A percentile compares a stretch with the other conserved stretches of the same genome.
Evolutionary conservation across 2,329 filamentous ascomycete genomes (phyloP).

Genomic region (Exophiala sideris): DNA sequence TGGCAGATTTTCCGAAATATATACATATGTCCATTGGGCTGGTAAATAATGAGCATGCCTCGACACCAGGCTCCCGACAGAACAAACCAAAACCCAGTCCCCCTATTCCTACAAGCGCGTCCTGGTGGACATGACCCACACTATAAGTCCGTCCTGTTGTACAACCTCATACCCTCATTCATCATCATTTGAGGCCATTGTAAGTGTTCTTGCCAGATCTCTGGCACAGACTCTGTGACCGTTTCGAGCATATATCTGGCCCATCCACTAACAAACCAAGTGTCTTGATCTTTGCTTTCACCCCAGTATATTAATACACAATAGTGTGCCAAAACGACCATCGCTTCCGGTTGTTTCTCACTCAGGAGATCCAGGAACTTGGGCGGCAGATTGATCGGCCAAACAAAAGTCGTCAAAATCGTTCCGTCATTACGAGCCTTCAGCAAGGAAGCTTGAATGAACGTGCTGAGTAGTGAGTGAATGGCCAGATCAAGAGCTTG

Average conservation of each 20-base stretch:
- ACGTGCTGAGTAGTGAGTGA: conserved; percentile 32
- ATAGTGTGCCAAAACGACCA: conserved; percentile 34
- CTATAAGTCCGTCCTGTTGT: no score
- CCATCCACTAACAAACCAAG: conserved; percentile 33
- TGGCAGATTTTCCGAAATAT: no score
- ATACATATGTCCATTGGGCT: no score
- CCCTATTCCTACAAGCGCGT: no score
- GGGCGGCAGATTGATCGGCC: conserved; percentile 36
- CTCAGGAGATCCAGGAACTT: conserved; percentile 37
- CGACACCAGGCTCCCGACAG: no score
- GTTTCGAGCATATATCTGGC: conserved; percentile 31
- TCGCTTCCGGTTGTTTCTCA: conserved; percentile 37
- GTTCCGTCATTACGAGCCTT: conserved; percentile 28
- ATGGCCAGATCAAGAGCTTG: conserved; percentile 32
- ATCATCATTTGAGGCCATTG: conserved; percentile 28
- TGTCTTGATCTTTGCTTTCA: conserved; percentile 25
- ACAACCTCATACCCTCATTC: neutral
- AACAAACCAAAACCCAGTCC: no score
- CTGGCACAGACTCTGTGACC: conserved; percentile 29
- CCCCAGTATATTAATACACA: conserved; percentile 31
- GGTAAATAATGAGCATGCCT: no score
- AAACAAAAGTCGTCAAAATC: conserved; percentile 34
- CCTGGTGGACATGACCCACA: no score
- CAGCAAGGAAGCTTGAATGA: conserved; percentile 31
- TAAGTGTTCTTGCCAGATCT: conserved; percentile 31